Conservation (phyloP, 2,329 filamentous ascomycete species). For the Talaromyces sp. region DNA sequence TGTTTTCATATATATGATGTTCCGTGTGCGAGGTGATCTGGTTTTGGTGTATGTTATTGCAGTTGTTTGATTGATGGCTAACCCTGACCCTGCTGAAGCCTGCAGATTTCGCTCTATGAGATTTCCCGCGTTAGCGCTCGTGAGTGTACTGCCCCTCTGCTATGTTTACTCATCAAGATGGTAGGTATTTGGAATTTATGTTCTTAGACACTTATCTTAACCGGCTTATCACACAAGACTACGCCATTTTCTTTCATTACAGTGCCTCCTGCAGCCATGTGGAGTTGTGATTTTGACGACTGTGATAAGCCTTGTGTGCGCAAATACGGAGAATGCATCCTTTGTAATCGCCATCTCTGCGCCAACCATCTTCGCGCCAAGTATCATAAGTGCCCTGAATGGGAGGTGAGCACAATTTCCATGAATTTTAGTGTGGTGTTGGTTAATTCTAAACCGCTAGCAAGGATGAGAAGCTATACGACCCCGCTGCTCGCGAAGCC, state of each 20-base stretch:
- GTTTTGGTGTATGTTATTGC: too few species aligned
- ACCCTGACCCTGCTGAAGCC: too few species aligned
- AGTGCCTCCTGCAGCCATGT: constrained; percentile 17
- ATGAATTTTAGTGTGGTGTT: constrained; percentile 10
- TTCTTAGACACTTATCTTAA: not conserved
- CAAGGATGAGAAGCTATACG: constrained; percentile 33
- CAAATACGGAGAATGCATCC: constrained; percentile 30
- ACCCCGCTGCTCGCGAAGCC: constrained; percentile 27
- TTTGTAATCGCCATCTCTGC: constrained; percentile 38
- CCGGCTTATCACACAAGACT: not conserved
- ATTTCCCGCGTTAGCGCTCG: not conserved
- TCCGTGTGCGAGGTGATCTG: too few species aligned
- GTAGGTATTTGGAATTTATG: not conserved
- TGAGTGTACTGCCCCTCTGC: not conserved
- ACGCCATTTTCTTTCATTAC: not conserved
- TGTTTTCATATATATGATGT: too few species aligned
- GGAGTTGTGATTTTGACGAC: constrained; percentile 27
- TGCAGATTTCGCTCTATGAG: too few species aligned
- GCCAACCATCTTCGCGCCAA: constrained; percentile 25
- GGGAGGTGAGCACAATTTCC: constrained; percentile 27
- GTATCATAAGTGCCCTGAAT: constrained; percentile 31
- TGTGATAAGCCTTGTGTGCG: constrained; percentile 31
- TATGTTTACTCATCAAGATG: not conserved
- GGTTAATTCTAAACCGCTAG: not conserved
- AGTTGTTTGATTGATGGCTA: too few species aligned